Evolutionary conservation across 2,329 filamentous ascomycete genomes (phyloP).

Genomic region (Talaromyces sp.): DNA sequence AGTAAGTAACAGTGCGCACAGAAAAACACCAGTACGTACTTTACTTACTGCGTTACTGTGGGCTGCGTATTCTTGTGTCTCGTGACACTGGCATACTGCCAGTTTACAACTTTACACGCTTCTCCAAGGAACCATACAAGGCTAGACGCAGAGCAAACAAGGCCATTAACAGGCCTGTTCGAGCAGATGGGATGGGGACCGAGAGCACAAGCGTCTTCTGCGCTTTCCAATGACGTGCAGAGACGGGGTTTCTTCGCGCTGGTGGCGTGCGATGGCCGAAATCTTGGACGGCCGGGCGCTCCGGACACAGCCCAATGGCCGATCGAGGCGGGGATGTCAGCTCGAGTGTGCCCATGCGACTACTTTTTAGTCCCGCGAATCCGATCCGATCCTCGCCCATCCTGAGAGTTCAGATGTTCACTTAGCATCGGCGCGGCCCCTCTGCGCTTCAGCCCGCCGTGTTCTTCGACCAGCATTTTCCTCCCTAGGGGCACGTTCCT

Average conservation of each 20-base stretch:
- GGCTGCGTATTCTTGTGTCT: not conserved
- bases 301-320: constrained; percentile 32
- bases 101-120: not conserved
- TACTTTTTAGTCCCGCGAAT: constrained; percentile 1
- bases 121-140: not conserved
- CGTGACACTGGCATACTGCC: not conserved
- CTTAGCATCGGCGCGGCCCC: not conserved
- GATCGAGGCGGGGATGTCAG: constrained; percentile 34
- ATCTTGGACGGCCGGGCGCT: constrained; percentile 16
- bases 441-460: not conserved
- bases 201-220: not conserved
- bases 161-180: not conserved
- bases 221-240: not conserved
- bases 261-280: constrained; percentile 9
- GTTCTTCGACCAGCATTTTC: not conserved
- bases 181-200: not conserved
- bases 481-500: not conserved
- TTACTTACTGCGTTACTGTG: not conserved
- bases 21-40: no score
- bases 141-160: not conserved
- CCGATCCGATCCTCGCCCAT: not conserved
- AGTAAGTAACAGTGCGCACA: not conserved
- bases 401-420: not conserved
- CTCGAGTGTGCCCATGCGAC: constrained; percentile 12
- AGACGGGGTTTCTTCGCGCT: constrained; percentile 1